Percentiles rank a stretch among this genome's conserved stretches.
phyloP scores from a whole-genome alignment of 2,329 filamentous ascomycete genomes.

The Chaetomium globosum region DNA sequence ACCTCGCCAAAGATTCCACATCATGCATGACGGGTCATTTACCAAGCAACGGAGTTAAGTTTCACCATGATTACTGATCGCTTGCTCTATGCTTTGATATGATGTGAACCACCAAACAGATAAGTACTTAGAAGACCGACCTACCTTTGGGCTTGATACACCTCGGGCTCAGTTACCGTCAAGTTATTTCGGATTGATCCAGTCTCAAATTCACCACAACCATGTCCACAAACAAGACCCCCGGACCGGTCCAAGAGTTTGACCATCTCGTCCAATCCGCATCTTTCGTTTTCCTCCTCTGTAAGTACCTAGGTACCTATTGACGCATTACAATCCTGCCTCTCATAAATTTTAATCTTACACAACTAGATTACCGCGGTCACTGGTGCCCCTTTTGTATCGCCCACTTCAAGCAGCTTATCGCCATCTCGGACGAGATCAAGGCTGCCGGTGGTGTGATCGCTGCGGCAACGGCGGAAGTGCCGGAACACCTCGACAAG shows the following conservation, averaged over 20 bases:
- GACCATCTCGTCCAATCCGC: background rate
- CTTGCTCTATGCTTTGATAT: too few species aligned
- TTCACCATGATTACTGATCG: too few species aligned
- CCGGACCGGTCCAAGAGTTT: background rate
- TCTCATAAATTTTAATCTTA: too few species aligned
- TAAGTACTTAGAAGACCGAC: background rate
- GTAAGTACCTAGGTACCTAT: too few species aligned
- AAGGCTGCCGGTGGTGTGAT: conserved; percentile 10
- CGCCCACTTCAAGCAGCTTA: conserved; percentile 14
- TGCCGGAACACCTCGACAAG: background rate
- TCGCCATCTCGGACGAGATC: conserved; percentile 5
- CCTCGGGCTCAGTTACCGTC: background rate
- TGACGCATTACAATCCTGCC: background rate
- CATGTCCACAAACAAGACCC: background rate
- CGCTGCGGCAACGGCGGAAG: conserved; percentile 5
- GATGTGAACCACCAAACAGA: background rate
- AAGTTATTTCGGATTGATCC: too few species aligned
- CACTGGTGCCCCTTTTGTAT: conserved; percentile 21
- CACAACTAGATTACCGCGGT: conserved; percentile 13
- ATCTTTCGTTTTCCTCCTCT: conserved; percentile 6
- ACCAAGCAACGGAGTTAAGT: too few species aligned
- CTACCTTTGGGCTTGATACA: background rate
- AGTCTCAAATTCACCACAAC: background rate
- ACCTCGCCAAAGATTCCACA: too few species aligned
- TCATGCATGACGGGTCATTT: too few species aligned